Evolutionary conservation across 371 early-diverging fungal species (phyloP), one percentile per base, ranked within the genome.

Genomic region (Mortierella sp.): DNA sequence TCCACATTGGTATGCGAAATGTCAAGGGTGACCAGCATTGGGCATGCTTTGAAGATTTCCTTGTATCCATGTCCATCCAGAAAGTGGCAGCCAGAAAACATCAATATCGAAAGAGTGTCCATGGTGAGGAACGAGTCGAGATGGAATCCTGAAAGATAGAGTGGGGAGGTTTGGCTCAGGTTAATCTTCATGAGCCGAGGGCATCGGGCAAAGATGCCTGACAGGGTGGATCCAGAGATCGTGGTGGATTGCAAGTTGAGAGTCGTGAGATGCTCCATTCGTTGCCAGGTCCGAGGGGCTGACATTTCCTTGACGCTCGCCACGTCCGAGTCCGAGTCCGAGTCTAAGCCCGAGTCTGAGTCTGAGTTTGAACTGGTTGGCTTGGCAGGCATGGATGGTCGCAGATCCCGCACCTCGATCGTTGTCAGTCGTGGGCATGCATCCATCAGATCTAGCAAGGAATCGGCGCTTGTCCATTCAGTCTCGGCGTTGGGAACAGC

Each of bases 31-130:
- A 21, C 8, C 24, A 76, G 54, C 24, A 57, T 54, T 3, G 65
- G 65, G 0, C 55, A 52, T 5, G 69, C 57, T 16, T 60, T 60
- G 57, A 76, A 65, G 17, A 76, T 57, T 47, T 76, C 69, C 31
- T 76, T 76, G 60, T 57, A 69, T 37, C 69, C 77, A 21, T 68
- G 66, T 14, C 77, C 77, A 28, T 76, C 77, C 60, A 69, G 24
- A 40, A 76, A 76, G 22, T 65, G 65, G 34, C 77, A 76, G 31
- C 50, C 58, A 3, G 64, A 29, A 19, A 76, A 31, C 13, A 49
- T 14, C 14, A 76, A 51, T 2, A 51, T 47, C 19, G 61, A 57
- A 21, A 76, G 40, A 5, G 40, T 7, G 17, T 12, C 10, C 65
- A 69, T 49, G 19, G 43, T 21, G 2, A 61, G 47, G 1, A 13